A percentile compares a stretch with the other conserved stretches of the same genome.
phyloP scores from a whole-genome alignment of 2,329 filamentous ascomycete genomes.

The Stachybotrys chlorohalonatus region DNA sequence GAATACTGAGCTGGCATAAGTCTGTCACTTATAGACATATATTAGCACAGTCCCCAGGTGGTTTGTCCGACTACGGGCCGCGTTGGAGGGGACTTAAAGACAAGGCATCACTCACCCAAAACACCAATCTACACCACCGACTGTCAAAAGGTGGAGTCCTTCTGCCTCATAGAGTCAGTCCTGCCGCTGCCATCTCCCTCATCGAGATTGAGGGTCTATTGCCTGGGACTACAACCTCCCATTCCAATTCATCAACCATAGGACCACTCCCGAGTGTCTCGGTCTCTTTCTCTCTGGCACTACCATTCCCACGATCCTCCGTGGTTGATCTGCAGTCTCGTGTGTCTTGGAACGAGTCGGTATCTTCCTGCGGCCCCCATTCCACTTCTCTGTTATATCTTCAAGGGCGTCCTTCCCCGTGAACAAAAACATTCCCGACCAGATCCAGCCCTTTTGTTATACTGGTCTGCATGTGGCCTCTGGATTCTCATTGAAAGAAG shows the following conservation, averaged over 20 bases:
- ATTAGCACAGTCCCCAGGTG: neutral
- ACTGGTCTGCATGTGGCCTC: neutral
- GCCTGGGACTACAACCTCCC: conserved; percentile 10
- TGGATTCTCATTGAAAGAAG: conserved; percentile 1
- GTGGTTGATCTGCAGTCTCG: conserved; percentile 22
- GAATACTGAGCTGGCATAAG: too few relatives aligned
- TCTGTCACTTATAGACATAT: neutral
- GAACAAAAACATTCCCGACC: conserved; percentile 24
- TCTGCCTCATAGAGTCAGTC: neutral
- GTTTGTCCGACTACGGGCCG: neutral
- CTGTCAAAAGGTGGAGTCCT: conserved; percentile 9
- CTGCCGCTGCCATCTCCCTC: neutral
- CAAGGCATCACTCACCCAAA: conserved; percentile 10
- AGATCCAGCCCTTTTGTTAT: conserved; percentile 10
- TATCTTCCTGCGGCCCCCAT: conserved; percentile 21
- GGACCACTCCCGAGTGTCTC: conserved; percentile 23
- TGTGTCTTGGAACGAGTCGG: conserved; percentile 23
- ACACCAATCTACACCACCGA: conserved; percentile 15
- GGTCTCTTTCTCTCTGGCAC: conserved; percentile 18
- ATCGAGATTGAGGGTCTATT: neutral
- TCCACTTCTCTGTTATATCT: conserved; percentile 32
- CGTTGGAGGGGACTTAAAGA: conserved; percentile 7
- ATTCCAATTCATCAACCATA: conserved; percentile 22
- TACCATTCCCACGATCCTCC: conserved; percentile 19
- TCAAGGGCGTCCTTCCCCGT: conserved; percentile 25